These are phyloP conservation scores for Truncatella angustata DNA, from an alignment of 2,329 filamentous ascomycete genomes.

Conservation along the genomic window DNA sequence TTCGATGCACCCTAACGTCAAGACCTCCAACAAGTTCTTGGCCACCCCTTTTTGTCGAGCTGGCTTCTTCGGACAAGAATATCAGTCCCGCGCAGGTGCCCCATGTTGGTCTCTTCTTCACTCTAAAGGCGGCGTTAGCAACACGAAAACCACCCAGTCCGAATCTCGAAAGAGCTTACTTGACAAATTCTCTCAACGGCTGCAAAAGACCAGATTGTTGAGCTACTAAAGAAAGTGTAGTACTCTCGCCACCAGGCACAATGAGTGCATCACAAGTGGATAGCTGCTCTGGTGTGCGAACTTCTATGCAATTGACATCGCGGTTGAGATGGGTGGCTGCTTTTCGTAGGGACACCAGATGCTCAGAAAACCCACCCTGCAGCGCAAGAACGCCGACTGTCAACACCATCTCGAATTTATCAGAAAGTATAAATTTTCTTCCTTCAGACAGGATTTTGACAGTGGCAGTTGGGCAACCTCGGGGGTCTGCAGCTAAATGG, in stretches of 20 bases:
- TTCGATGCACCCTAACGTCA: slow-evolving; percentile 85
- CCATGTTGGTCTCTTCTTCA: slow-evolving; percentile 81
- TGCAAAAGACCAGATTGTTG: slow-evolving; percentile 78
- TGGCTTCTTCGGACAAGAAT: slow-evolving; percentile 82
- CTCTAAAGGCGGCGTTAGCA: no score
- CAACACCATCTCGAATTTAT: slow-evolving; percentile 24
- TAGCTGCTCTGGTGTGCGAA: slow-evolving; percentile 73
- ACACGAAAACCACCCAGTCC: no score
- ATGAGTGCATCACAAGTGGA: slow-evolving; percentile 76
- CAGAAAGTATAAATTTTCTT: neutral
- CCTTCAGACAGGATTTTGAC: neutral
- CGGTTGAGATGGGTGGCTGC: slow-evolving; percentile 54
- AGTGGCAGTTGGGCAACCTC: neutral
- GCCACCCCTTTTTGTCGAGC: slow-evolving; percentile 83
- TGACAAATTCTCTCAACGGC: slow-evolving; percentile 85
- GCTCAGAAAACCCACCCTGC: slow-evolving; percentile 91
- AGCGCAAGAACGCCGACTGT: slow-evolving; percentile 68
- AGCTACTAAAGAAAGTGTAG: slow-evolving; percentile 86
- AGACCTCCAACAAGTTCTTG: slow-evolving; percentile 93
- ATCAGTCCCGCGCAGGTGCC: slow-evolving; percentile 96
- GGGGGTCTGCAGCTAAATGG: neutral
- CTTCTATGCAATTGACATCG: slow-evolving; percentile 67
- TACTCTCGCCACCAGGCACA: slow-evolving; percentile 93
- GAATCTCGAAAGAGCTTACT: slow-evolving; percentile 54
- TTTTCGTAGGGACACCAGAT: slow-evolving; percentile 71